Evolutionary conservation across 1,284 basidiomycete genomes (phyloP).

Genomic region (Exsudoporus floridanus): DNA sequence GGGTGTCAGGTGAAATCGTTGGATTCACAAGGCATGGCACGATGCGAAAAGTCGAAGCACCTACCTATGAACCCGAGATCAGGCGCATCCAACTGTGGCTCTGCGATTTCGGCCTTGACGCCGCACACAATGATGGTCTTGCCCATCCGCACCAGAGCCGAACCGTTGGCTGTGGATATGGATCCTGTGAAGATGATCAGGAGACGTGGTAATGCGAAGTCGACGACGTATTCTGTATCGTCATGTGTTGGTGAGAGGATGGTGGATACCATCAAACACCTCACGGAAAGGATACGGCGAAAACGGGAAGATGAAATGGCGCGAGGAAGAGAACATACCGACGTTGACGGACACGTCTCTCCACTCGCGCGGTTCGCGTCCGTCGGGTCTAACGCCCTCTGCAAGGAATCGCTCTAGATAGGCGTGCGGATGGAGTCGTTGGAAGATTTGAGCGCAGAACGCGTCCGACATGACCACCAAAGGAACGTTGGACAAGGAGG

Average conservation of each 20-base stretch:
- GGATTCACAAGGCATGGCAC: neutral
- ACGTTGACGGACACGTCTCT: conserved; percentile 60
- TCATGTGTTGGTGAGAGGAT: neutral
- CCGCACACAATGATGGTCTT: conserved; percentile 91
- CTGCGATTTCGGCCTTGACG: conserved; percentile 91
- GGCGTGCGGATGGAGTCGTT: conserved; percentile 60
- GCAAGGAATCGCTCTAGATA: conserved; percentile 50
- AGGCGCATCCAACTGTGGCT: conserved; percentile 77
- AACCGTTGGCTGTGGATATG: conserved; percentile 88
- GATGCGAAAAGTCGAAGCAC: neutral
- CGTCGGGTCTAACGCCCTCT: conserved; percentile 63
- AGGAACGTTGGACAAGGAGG: neutral
- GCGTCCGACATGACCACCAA: conserved; percentile 12
- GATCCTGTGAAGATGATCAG: conserved; percentile 42
- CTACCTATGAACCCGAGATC: conserved; percentile 80
- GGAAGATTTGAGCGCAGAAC: conserved; percentile 51
- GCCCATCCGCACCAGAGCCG: conserved; percentile 85
- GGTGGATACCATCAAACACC: neutral
- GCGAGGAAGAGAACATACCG: conserved; percentile 43
- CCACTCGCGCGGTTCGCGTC: conserved; percentile 52
- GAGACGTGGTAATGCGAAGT: neutral
- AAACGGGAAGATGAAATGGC: too few relatives aligned
- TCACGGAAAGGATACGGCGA: neutral
- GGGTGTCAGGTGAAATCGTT: neutral
- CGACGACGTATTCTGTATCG: neutral